phyloP scores from a whole-genome alignment of 139 green algal genomes.

The Mesotaenium endlicherianum region DNA sequence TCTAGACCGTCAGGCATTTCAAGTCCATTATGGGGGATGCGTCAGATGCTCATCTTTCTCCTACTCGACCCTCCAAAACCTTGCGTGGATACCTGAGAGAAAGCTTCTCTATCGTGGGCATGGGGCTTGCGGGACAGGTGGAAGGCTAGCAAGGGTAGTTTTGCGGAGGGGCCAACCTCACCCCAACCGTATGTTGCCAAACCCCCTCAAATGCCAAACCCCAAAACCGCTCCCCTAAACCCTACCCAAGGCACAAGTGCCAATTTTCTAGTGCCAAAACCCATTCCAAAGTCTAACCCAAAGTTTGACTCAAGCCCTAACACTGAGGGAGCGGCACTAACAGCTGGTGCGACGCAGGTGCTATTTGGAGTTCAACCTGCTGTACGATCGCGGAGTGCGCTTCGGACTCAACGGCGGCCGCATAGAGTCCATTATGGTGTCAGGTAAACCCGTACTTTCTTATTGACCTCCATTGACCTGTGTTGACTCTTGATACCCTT shows the following conservation, averaged over 20 bases:
- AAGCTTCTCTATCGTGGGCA: slow-evolving; percentile 5
- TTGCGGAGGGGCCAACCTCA: slow-evolving; percentile 93
- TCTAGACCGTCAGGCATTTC: no score
- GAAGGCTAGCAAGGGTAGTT: slow-evolving; percentile 75
- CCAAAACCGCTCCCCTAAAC: not conserved
- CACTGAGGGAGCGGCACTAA: slow-evolving; percentile 79
- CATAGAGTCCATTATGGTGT: slow-evolving; percentile 97
- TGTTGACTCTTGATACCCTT: no score
- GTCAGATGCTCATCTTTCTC: no score
- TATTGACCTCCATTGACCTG: no score
- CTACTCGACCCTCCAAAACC: no score
- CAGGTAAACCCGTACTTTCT: no score
- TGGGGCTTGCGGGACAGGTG: slow-evolving; percentile 61
- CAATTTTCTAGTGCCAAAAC: slow-evolving; percentile 65
- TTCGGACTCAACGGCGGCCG: slow-evolving; percentile 75
- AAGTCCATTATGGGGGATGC: no score
- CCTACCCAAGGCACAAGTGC: no score
- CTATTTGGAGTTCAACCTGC: slow-evolving; percentile 98
- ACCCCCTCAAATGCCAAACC: not conserved
- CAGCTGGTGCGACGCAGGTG: slow-evolving; percentile 79
- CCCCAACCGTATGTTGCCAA: no score
- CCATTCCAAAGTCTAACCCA: slow-evolving; percentile 7
- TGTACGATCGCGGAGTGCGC: slow-evolving; percentile 90
- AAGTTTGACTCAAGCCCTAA: no score
- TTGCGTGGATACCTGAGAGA: no score